Percentiles rank a stretch among this genome's conserved stretches.
These are phyloP conservation scores for Melocanna baccifera DNA, from an alignment of 176 grass and related monocot species.

Conservation along the genomic window DNA sequence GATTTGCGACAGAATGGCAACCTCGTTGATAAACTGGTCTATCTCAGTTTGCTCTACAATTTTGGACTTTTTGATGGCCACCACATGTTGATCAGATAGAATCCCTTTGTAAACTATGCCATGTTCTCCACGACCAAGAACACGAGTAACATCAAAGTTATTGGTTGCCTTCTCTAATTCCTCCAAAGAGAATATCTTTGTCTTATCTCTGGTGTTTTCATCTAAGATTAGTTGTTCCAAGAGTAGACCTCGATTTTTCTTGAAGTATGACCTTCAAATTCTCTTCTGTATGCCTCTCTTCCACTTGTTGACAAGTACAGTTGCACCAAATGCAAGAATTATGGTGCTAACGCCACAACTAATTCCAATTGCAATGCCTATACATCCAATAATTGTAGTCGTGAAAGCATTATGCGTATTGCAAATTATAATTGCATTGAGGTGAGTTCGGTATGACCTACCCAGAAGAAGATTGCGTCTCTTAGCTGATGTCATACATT, in stretches of 20 bases:
- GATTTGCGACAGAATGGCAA: no score
- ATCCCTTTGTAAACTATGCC: no score
- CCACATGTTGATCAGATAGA: no score
- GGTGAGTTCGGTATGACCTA: not conserved
- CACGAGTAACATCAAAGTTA: no score
- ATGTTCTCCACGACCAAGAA: no score
- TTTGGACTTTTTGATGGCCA: constrained; percentile 3
- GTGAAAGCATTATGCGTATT: no score
- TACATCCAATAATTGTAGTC: no score
- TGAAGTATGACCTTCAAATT: not conserved
- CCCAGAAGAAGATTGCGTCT: not conserved
- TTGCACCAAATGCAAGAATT: not conserved
- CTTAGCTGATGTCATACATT: not conserved
- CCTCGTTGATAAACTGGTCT: constrained; percentile 60
- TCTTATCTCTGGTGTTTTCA: no score
- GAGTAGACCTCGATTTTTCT: no score
- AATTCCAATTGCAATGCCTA: constrained; percentile 5
- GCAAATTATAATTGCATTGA: not conserved
- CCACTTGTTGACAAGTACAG: not conserved
- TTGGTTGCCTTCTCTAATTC: no score
- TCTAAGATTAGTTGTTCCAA: no score
- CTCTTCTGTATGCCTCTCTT: constrained; percentile 12
- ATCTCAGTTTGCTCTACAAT: constrained; percentile 35
- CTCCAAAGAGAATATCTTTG: no score
- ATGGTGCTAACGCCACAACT: constrained; percentile 5